These are phyloP conservation scores for Vitis hybrid DNA, from an alignment of 177 flowering plant species.

Conservation along the genomic window DNA sequence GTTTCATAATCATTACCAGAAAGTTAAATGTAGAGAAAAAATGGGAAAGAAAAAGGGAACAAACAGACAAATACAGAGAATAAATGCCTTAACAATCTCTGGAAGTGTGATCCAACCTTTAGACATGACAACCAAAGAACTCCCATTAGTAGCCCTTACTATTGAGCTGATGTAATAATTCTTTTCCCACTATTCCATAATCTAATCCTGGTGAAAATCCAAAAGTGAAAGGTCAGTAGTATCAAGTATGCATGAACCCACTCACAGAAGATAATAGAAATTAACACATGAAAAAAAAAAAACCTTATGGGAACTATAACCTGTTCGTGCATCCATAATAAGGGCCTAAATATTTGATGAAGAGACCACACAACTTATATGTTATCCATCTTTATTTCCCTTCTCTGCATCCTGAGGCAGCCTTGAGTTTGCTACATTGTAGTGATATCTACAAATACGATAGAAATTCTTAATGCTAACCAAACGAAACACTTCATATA, in stretches of 20 bases:
- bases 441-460: constrained; percentile 58
- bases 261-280: constrained; percentile 8
- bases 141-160: constrained; percentile 84
- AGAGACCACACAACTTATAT: constrained; percentile 71
- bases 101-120: constrained; percentile 54
- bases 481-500: neutral
- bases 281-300: neutral
- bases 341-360: constrained; percentile 72
- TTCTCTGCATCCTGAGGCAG: constrained; percentile 67
- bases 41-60: neutral
- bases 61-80: neutral
- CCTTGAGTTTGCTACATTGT: constrained; percentile 75
- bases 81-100: neutral
- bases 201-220: constrained; percentile 70
- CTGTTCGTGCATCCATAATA: constrained; percentile 90
- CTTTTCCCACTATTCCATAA: constrained; percentile 96
- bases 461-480: neutral
- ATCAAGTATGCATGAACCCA: neutral
- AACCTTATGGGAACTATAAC: constrained; percentile 70
- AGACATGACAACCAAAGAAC: constrained; percentile 92
- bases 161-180: constrained; percentile 86
- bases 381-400: constrained; percentile 72
- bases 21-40: neutral
- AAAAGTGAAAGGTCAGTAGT: neutral
- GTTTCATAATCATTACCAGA: too few relatives aligned